phyloP scores from a whole-genome alignment of 495 filamentous ascomycete species.

The Wilcoxina mikolae region DNA sequence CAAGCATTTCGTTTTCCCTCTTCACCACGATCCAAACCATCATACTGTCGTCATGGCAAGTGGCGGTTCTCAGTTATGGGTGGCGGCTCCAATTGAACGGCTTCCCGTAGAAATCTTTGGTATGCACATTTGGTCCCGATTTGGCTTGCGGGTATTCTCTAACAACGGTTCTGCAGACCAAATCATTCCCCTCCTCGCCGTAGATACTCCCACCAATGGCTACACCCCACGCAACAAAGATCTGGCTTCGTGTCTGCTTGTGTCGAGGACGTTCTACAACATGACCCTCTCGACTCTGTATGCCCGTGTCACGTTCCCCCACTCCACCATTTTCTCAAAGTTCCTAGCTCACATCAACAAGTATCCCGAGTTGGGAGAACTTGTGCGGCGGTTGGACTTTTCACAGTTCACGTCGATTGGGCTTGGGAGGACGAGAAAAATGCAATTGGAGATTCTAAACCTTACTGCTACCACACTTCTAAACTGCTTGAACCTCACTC shows the following conservation, averaged over 20 bases:
- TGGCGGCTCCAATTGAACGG: conserved; percentile 24
- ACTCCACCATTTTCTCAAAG: conserved; percentile 76
- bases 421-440: conserved; percentile 62
- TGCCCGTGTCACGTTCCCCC: conserved; percentile 70
- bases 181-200: conserved; percentile 59
- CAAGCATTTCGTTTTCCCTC: conserved; percentile 3
- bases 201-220: conserved; percentile 65
- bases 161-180: conserved; percentile 37
- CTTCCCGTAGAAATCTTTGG: conserved; percentile 29
- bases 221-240: conserved; percentile 69
- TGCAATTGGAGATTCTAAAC: conserved; percentile 67
- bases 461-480: conserved; percentile 63
- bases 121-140: conserved; percentile 9
- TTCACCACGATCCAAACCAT: background rate
- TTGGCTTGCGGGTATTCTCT: background rate
- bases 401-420: conserved; percentile 78
- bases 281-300: conserved; percentile 68
- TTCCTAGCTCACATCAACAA: conserved; percentile 55
- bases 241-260: conserved; percentile 60
- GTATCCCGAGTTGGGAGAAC: conserved; percentile 57
- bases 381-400: conserved; percentile 72
- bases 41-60: background rate
- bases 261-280: conserved; percentile 59
- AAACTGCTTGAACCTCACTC: conserved; percentile 58
- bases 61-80: conserved; percentile 1